Conservation (phyloP, 371 early-diverging fungal species). For the Basidiobolus heterosporus region DNA sequence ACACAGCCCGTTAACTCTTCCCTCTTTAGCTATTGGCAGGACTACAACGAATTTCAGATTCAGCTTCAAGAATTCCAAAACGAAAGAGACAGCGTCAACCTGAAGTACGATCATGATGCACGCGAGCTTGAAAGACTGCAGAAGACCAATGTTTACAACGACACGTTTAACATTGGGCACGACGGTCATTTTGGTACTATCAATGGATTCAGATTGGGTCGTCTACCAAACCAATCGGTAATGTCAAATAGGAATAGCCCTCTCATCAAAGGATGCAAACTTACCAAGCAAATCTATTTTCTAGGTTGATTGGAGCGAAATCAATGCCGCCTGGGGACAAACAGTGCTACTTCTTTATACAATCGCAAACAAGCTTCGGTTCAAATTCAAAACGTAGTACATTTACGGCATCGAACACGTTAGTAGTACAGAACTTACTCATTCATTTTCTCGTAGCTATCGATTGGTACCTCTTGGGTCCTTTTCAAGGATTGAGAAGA, state of each 20-base stretch:
- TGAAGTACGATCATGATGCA: conserved; percentile 59
- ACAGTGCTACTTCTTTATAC: conserved; percentile 71
- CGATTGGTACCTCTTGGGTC: conserved; percentile 81
- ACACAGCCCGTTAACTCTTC: too few species aligned
- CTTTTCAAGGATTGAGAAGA: conserved; percentile 74
- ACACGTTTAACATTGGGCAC: conserved; percentile 74
- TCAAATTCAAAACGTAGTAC: conserved; percentile 54
- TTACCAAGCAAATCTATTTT: neutral
- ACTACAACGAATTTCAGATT: conserved; percentile 50
- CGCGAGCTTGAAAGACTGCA: conserved; percentile 64
- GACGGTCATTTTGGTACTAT: conserved; percentile 81
- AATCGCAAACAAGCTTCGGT: conserved; percentile 63
- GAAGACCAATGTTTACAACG: conserved; percentile 84
- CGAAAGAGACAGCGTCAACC: conserved; percentile 62
- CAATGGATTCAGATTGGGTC: conserved; percentile 82
- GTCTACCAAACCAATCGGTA: conserved; percentile 52
- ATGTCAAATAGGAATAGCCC: conserved; percentile 1
- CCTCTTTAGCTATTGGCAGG: conserved; percentile 40
- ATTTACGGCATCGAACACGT: neutral
- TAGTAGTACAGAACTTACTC: neutral
- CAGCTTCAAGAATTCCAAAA: conserved; percentile 42
- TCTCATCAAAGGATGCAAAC: neutral
- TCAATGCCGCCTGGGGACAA: conserved; percentile 94
- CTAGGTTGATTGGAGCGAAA: conserved; percentile 83
- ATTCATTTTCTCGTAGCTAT: conserved; percentile 24